A percentile compares a stretch with the other conserved stretches of the same genome.
Conservation (phyloP, 2,329 filamentous ascomycete genomes). For the Colletotrichum tropicale region DNA sequence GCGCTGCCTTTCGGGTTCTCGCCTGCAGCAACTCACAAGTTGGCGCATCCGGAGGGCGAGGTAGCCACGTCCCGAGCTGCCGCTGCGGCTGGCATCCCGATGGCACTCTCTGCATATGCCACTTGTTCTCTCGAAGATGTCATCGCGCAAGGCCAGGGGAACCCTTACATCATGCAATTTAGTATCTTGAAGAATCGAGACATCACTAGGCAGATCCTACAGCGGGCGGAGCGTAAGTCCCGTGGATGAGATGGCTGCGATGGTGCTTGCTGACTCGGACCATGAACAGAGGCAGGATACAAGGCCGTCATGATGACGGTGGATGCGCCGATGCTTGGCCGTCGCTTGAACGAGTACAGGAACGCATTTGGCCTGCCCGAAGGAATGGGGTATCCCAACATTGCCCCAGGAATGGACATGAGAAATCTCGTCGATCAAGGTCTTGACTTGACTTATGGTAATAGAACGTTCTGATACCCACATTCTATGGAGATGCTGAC, state of each 20-base stretch:
- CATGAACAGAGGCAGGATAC: neutral
- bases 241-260: accelerated
- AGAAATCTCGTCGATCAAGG: neutral
- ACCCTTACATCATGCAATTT: neutral
- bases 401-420: neutral
- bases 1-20: neutral
- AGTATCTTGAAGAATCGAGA: neutral
- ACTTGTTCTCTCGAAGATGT: neutral
- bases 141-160: neutral
- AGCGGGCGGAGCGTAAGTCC: neutral
- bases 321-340: neutral
- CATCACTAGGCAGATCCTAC: neutral
- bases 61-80: neutral
- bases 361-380: neutral
- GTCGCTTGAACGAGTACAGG: neutral
- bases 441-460: neutral
- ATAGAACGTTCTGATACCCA: neutral
- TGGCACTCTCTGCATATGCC: neutral
- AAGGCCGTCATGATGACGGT: neutral
- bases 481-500: neutral
- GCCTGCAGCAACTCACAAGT: neutral
- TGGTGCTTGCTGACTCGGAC: neutral
- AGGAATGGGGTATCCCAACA: neutral
- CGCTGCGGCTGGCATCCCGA: neutral
- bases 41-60: neutral